phyloP scores from a whole-genome alignment of 148 eudicot species.

The Agrostemma githago region DNA sequence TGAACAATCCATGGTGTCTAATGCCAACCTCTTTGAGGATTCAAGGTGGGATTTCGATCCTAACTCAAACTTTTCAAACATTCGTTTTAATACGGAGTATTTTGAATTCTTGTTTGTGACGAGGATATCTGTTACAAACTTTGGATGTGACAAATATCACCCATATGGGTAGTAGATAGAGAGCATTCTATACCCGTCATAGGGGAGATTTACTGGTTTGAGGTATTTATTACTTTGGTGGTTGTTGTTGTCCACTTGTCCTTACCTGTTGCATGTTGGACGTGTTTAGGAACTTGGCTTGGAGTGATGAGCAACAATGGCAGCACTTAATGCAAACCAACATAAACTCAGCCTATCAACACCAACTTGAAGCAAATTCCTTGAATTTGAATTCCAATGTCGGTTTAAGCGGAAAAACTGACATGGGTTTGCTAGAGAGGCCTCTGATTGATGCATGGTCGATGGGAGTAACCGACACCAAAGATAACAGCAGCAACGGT shows the following conservation, averaged over 20 bases:
- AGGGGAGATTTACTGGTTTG: no score
- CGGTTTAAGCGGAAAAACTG: slow-evolving; percentile 23
- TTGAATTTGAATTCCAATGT: slow-evolving; percentile 30
- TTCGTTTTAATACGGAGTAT: background rate
- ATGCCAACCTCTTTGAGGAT: slow-evolving; percentile 21
- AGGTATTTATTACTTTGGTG: background rate
- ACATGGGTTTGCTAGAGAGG: slow-evolving; percentile 25
- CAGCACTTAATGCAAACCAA: slow-evolving; percentile 30
- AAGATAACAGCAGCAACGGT: slow-evolving; percentile 25
- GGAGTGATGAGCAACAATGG: slow-evolving; percentile 56
- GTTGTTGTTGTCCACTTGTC: background rate
- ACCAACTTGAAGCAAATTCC: slow-evolving; percentile 31
- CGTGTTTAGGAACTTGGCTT: slow-evolving; percentile 41
- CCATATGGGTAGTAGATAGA: no score
- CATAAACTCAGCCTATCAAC: slow-evolving; percentile 27
- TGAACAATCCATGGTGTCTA: slow-evolving; percentile 23
- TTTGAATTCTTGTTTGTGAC: no score
- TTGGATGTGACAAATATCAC: no score
- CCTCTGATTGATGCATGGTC: slow-evolving; percentile 62
- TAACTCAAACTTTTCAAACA: background rate
- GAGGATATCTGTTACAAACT: no score
- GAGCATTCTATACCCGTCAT: no score
- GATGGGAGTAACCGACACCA: slow-evolving; percentile 20
- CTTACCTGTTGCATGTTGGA: slow-evolving; percentile 2
- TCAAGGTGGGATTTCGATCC: slow-evolving; percentile 33